phyloP scores from a whole-genome alignment of 129 eudicot species.

The Helichrysum umbraculigerum region DNA sequence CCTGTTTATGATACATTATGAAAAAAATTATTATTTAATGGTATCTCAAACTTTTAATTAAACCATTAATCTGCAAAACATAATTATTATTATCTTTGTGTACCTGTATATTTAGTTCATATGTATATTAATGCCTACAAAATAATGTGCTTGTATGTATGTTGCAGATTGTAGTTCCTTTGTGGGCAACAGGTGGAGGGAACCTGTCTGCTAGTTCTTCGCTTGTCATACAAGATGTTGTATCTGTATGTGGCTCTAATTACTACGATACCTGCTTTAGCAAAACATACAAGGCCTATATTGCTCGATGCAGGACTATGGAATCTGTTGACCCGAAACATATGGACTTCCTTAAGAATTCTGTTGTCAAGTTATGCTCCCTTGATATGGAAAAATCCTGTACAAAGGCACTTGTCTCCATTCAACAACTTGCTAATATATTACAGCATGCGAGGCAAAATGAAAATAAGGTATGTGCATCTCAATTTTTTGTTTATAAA shows the following conservation, averaged over 20 bases:
- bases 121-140: not conserved
- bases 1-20: not conserved
- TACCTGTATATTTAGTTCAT: not conserved
- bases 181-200: conserved; percentile 87
- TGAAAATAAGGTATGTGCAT: conserved; percentile 56
- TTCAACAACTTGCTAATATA: conserved; percentile 66
- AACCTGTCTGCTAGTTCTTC: conserved; percentile 62
- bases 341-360: conserved; percentile 58
- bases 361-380: conserved; percentile 69
- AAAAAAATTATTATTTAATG: not conserved
- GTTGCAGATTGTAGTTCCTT: conserved; percentile 71
- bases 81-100: not conserved
- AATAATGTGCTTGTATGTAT: not conserved
- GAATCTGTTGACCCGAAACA: conserved; percentile 53
- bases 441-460: conserved; percentile 49
- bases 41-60: not conserved
- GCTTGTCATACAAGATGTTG: conserved; percentile 64
- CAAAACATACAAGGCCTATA: conserved; percentile 60
- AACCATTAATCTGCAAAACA: not conserved
- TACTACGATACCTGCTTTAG: conserved; percentile 64
- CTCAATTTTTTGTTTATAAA: not conserved
- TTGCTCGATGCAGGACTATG: conserved; percentile 57
- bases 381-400: conserved; percentile 70
- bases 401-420: conserved; percentile 55
- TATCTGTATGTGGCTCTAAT: conserved; percentile 51